Conservation (phyloP, 352 stramenopile species). For the Phytophthora multivora region DNA sequence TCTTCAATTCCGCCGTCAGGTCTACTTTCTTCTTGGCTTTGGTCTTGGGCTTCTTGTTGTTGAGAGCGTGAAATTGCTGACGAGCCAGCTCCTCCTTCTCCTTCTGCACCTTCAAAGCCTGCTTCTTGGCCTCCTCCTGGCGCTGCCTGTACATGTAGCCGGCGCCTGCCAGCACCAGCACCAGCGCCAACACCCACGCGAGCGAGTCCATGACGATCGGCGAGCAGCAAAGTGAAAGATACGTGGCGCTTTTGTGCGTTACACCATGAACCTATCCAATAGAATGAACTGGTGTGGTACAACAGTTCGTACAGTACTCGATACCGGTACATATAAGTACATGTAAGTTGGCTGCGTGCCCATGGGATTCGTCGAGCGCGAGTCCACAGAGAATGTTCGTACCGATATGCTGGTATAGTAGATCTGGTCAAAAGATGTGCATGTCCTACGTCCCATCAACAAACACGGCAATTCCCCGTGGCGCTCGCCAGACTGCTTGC, state of each 20-base stretch:
- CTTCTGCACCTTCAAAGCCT: slow-evolving; percentile 44
- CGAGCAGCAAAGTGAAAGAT: slow-evolving; percentile 24
- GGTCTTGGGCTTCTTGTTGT: slow-evolving; percentile 62
- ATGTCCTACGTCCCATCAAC: too few relatives aligned
- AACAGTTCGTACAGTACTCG: too few relatives aligned
- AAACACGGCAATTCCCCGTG: background rate
- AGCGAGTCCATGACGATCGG: slow-evolving; percentile 31
- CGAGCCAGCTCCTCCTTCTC: slow-evolving; percentile 59
- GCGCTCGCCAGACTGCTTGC: background rate
- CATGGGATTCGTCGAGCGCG: too few relatives aligned
- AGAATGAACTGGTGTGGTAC: background rate
- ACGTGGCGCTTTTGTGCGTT: slow-evolving; percentile 13
- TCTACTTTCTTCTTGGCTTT: slow-evolving; percentile 73
- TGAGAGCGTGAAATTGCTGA: slow-evolving; percentile 46
- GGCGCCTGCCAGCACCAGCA: slow-evolving; percentile 56
- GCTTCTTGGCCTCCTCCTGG: slow-evolving; percentile 45
- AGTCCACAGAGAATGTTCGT: too few relatives aligned
- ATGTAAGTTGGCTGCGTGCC: too few relatives aligned
- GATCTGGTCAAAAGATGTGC: too few relatives aligned
- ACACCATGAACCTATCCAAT: slow-evolving; percentile 8
- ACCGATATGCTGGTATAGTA: too few relatives aligned
- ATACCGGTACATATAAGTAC: too few relatives aligned
- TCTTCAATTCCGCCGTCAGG: slow-evolving; percentile 76
- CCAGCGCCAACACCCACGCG: slow-evolving; percentile 59
- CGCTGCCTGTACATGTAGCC: slow-evolving; percentile 70